phyloP scores from a whole-genome alignment of 192 early-diverging fungal species.

The Dispira parvispora region DNA sequence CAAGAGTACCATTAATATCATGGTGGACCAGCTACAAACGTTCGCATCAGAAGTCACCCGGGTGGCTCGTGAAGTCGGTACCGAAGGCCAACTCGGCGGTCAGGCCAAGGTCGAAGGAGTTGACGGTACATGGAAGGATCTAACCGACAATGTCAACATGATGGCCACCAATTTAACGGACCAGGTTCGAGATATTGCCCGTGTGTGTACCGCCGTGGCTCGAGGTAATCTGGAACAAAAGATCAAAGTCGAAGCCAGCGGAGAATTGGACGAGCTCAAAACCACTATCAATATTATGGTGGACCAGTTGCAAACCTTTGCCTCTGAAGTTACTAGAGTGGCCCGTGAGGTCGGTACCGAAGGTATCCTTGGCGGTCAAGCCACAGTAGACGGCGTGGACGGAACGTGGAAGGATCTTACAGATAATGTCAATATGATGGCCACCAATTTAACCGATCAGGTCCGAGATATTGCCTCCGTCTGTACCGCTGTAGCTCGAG shows the following conservation, averaged over 20 bases:
- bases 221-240: slow-evolving; percentile 26
- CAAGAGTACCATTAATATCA: slow-evolving; percentile 27
- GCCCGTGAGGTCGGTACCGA: slow-evolving; percentile 34
- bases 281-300: slow-evolving; percentile 35
- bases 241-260: slow-evolving; percentile 25
- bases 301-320: slow-evolving; percentile 31
- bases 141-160: slow-evolving; percentile 31
- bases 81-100: slow-evolving; percentile 29
- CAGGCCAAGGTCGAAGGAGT: slow-evolving; percentile 29
- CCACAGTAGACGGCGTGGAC: slow-evolving; percentile 23
- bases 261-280: slow-evolving; percentile 36
- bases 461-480: slow-evolving; percentile 31
- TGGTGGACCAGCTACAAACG: slow-evolving; percentile 26
- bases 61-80: slow-evolving; percentile 29
- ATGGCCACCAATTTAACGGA: slow-evolving; percentile 35
- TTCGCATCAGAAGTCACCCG: slow-evolving; percentile 29
- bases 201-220: slow-evolving; percentile 32
- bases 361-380: slow-evolving; percentile 32
- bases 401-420: slow-evolving; percentile 35
- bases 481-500: slow-evolving; percentile 30
- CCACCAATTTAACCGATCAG: slow-evolving; percentile 32
- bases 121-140: slow-evolving; percentile 25
- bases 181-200: slow-evolving; percentile 32
- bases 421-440: slow-evolving; percentile 33
- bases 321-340: slow-evolving; percentile 30